Evolutionary conservation across 2,329 filamentous ascomycete species (phyloP).

Genomic region (Fusarium domesticum): DNA sequence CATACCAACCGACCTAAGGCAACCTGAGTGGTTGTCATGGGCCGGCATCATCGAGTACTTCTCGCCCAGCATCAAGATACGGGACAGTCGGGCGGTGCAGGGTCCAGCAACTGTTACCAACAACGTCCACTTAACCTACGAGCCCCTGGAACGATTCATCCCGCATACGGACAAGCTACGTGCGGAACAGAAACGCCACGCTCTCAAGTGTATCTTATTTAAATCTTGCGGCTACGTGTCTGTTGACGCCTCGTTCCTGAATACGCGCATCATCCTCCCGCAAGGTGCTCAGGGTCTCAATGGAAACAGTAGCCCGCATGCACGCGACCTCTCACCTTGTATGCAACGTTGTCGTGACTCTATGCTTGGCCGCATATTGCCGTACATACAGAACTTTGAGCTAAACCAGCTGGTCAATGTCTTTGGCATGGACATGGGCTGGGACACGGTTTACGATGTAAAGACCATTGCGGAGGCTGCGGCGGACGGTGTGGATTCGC

Average conservation of each 20-base stretch:
- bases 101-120: constrained; percentile 7
- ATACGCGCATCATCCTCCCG: constrained; percentile 37
- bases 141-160: constrained; percentile 19
- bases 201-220: constrained; percentile 45
- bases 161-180: constrained; percentile 21
- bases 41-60: constrained; percentile 43
- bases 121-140: constrained; percentile 3
- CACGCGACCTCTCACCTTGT: constrained; percentile 22
- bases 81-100: constrained; percentile 16
- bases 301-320: constrained; percentile 22
- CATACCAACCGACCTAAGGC: constrained; percentile 15
- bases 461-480: constrained; percentile 32
- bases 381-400: constrained; percentile 32
- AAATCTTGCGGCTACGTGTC: constrained; percentile 61
- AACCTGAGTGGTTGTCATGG: constrained; percentile 39
- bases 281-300: constrained; percentile 20
- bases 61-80: constrained; percentile 36
- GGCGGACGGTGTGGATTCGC: constrained; percentile 35
- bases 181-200: constrained; percentile 29
- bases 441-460: constrained; percentile 35
- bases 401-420: constrained; percentile 26
- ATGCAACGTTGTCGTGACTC: constrained; percentile 39
- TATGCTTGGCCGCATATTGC: constrained; percentile 36
- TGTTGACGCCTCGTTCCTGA: constrained; percentile 37
- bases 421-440: constrained; percentile 39